Conservation (phyloP, 176 grass and related monocot species). For the barley (Hordeum vulgare) region DNA sequence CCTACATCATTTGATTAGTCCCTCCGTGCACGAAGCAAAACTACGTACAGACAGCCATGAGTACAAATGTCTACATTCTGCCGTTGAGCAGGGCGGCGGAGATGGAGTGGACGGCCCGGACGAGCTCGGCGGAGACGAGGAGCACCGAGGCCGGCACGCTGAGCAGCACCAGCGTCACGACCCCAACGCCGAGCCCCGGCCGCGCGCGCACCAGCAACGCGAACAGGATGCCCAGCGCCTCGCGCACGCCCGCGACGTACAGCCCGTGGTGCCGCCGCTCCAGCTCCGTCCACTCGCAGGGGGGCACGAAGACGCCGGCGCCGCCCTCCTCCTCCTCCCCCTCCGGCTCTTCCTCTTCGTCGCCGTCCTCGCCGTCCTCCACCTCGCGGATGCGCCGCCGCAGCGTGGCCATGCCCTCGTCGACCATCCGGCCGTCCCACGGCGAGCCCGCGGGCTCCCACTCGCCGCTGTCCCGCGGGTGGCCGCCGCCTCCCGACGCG, state of each 20-base stretch:
- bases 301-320: not conserved
- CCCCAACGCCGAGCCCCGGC: conserved; percentile 40
- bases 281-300: conserved; percentile 46
- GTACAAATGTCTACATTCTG: not conserved
- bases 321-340: not conserved
- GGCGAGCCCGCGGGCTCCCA: not conserved
- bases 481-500: not conserved
- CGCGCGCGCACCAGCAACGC: conserved; percentile 37
- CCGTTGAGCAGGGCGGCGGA: not conserved
- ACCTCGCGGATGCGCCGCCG: conserved; percentile 48
- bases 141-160: conserved; percentile 44
- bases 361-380: not conserved
- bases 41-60: not conserved
- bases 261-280: conserved; percentile 53
- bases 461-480: not conserved
- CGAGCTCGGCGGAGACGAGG: conserved; percentile 15
- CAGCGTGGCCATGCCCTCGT: conserved; percentile 65
- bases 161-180: conserved; percentile 40
- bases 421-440: conserved; percentile 26
- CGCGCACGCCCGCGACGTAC: conserved; percentile 45
- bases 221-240: conserved; percentile 36
- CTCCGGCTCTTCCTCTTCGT: not conserved
- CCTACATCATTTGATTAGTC: no score
- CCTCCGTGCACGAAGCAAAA: not conserved
- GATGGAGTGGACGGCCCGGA: not conserved